phyloP scores from a whole-genome alignment of 2,329 filamentous ascomycete species.

The Penicillium sp. region DNA sequence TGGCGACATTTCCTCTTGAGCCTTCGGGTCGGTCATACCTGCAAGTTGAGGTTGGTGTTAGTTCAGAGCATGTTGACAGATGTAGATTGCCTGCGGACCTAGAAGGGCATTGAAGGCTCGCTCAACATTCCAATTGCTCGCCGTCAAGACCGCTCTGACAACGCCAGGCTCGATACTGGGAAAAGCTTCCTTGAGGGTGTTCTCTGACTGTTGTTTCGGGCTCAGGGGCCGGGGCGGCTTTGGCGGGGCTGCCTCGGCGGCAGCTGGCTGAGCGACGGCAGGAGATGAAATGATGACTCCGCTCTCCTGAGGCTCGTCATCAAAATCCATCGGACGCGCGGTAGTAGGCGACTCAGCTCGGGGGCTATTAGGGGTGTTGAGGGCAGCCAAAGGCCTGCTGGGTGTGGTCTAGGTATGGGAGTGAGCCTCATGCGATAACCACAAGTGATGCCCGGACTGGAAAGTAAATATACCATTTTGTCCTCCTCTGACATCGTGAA shows the following conservation, averaged over 20 bases:
- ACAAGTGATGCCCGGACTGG: conserved; percentile 6
- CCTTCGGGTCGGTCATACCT: conserved; percentile 80
- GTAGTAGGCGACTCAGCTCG: conserved; percentile 56
- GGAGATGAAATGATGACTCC: conserved; percentile 32
- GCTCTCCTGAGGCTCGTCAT: conserved; percentile 54
- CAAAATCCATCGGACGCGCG: conserved; percentile 57
- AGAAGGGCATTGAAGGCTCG: conserved; percentile 93
- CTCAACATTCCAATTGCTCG: conserved; percentile 84
- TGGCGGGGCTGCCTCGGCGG: conserved; percentile 56
- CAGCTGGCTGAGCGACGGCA: conserved; percentile 29
- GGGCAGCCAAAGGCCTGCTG: conserved; percentile 34
- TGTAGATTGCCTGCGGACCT: conserved; percentile 52
- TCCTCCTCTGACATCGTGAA: conserved; percentile 39
- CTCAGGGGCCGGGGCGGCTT: conserved; percentile 84
- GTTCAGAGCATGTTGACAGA: neutral
- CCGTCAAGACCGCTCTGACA: conserved; percentile 81
- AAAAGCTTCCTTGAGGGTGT: conserved; percentile 90
- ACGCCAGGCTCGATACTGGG: conserved; percentile 76
- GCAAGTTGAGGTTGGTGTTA: conserved; percentile 12
- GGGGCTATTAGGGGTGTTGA: conserved; percentile 30
- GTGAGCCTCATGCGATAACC: conserved; percentile 22
- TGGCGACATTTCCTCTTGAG: conserved; percentile 60
- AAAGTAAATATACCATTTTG: conserved; percentile 31
- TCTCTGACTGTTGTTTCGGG: conserved; percentile 79
- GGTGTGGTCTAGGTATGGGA: conserved; percentile 33